Evolutionary conservation across 2,329 filamentous ascomycete genomes (phyloP).

Genomic region (Botrytis hyacinthi): DNA sequence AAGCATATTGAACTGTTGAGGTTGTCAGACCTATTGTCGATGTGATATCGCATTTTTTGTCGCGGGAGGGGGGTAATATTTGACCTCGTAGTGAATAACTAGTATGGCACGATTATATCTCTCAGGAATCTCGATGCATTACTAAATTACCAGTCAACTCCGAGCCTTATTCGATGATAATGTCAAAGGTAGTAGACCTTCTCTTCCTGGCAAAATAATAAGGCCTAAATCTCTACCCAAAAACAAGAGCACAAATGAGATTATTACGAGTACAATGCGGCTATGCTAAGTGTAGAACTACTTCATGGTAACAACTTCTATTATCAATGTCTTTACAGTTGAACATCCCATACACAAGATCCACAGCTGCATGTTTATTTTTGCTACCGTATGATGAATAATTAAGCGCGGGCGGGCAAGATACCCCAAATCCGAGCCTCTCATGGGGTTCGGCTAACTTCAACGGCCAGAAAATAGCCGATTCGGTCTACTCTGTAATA

Average conservation of each 20-base stretch:
- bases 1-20: accelerated
- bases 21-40: not conserved
- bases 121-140: not conserved
- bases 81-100: not conserved
- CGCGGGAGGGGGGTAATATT: no score
- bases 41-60: not conserved
- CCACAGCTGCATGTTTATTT: not conserved
- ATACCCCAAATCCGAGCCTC: not conserved
- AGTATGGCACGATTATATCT: not conserved
- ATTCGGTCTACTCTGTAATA: not conserved
- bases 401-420: not conserved
- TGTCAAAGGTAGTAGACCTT: not conserved
- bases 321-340: accelerated
- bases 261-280: not conserved
- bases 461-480: not conserved
- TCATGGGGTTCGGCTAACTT: not conserved
- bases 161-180: not conserved
- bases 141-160: not conserved
- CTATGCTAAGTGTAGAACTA: not conserved
- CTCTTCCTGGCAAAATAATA: not conserved
- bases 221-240: not conserved
- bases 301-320: not conserved
- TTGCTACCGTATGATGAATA: not conserved
- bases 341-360: not conserved
- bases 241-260: not conserved